Base-by-base conservation (phyloP, 306 rosid genomes). In the Adenanthera pavonina region DNA sequence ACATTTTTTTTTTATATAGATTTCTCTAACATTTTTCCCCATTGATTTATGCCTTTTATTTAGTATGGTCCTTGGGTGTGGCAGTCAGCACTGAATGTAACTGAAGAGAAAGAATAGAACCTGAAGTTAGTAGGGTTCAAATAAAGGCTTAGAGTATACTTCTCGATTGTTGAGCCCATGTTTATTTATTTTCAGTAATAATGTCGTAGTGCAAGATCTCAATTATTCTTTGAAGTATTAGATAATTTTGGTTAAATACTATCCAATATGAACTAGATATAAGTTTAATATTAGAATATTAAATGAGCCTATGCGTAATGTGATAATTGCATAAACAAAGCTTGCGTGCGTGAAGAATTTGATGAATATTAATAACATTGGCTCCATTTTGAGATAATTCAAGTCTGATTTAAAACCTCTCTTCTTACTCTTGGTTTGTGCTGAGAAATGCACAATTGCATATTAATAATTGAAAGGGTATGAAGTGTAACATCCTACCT, bases 161-260 rank as follows among this genome's bases (percentile, higher is more conserved):
- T 12, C 12, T 70, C 13, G 57, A 36, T 3, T 13, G 30, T 14
- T 72, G 44, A 48, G 3, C 12, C 2, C 14, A 71, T 48, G 51
- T 49, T 71, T 43, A 71, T 60, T n/a, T 71, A 51, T 11, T 71
- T 66, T 30, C n/a, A 61, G 68, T 61, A 38, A 61, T 61, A 25
- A 61, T 5, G 33, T n/a, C 51, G 38, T 69, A 44, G 3, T 69
- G n/a, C 7, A 69, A 69, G 35, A 10, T 69, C 40, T 69, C 56
- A 44, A 69, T 69, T 8, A 69, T 20, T 43, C 17, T n/a, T 19
- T 0, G 5, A 9, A n/a, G 16, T 41, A 7, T 46, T n/a, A 4
- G 74, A 5, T 20, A 9, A 44, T 43, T 44, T 33, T 19, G 33
- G 68, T 34, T 41, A 33, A 61, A 33, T 61, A 41, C 17, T 17